A percentile compares a stretch with the other conserved stretches of the same genome.
Evolutionary conservation across 2,329 filamentous ascomycete genomes (phyloP).

Genomic region (Emmonsiellopsis sp.): DNA sequence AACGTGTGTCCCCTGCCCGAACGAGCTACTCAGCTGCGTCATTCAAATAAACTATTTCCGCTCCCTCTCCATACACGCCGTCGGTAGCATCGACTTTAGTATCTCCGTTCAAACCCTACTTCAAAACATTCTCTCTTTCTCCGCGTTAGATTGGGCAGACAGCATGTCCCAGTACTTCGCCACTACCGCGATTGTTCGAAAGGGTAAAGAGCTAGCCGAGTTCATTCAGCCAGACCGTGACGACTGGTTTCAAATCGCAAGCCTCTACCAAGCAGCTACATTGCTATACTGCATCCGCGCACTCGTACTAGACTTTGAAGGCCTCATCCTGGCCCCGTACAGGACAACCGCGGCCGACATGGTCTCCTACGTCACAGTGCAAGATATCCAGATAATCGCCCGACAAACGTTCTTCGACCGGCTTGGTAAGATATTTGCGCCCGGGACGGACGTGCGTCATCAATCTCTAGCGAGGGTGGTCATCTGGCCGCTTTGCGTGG

Average conservation of each 20-base stretch:
- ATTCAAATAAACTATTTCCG: conserved; percentile 12
- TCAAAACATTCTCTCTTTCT: conserved; percentile 10
- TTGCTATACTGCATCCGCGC: conserved; percentile 10
- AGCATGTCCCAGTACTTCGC: conserved; percentile 4
- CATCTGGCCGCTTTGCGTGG: conserved; percentile 11
- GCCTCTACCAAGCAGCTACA: conserved; percentile 9
- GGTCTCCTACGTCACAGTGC: conserved; percentile 6
- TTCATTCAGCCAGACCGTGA: conserved; percentile 8
- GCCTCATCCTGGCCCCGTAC: conserved; percentile 4
- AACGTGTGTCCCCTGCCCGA: conserved; percentile 10
- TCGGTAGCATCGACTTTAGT: not conserved
- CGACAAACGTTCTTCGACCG: conserved; percentile 8
- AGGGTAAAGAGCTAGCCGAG: conserved; percentile 1
- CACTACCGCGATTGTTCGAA: not conserved
- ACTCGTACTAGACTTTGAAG: conserved; percentile 8
- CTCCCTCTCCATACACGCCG: not conserved
- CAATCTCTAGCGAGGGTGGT: conserved; percentile 8
- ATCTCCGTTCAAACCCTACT: conserved; percentile 3
- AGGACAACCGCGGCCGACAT: not conserved
- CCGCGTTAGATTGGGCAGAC: conserved; percentile 7
- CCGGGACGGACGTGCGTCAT: not conserved
- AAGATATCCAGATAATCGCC: conserved; percentile 8
- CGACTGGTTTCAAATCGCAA: conserved; percentile 11
- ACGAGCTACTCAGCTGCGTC: conserved; percentile 9
- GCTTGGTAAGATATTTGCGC: conserved; percentile 3